These are phyloP conservation scores for Hypoxylon intermedium DNA, from an alignment of 495 filamentous ascomycete species.

Conservation along the genomic window DNA sequence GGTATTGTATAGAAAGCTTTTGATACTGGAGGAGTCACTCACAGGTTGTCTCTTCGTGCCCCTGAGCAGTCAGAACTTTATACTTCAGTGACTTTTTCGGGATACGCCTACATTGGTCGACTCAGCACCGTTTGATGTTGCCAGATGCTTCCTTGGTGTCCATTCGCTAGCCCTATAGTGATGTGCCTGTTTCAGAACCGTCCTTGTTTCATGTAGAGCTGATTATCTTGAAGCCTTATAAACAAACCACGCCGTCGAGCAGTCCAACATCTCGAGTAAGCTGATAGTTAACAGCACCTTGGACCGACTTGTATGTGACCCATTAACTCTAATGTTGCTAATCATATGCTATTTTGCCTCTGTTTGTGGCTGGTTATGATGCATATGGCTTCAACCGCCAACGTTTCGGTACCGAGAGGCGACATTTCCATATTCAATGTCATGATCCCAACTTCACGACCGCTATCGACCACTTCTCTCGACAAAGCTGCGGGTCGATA, in stretches of 20 bases:
- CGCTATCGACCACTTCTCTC: no score
- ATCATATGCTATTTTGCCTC: conserved; percentile 8
- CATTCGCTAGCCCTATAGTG: no score
- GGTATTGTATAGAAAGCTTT: no score
- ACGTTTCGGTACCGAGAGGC: neutral
- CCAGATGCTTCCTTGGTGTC: no score
- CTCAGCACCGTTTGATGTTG: no score
- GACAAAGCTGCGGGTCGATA: neutral
- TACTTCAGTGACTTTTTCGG: no score
- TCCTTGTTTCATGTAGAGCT: neutral
- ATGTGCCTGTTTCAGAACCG: no score
- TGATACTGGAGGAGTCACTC: no score
- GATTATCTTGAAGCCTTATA: neutral
- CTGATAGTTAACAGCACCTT: neutral
- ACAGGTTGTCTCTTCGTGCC: no score
- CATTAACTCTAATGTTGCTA: conserved; percentile 25
- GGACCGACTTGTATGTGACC: neutral
- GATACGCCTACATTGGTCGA: no score
- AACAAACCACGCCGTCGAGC: neutral
- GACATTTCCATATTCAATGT: neutral
- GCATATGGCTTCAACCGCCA: neutral
- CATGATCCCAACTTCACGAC: neutral
- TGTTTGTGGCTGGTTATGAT: neutral
- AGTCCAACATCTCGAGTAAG: neutral
- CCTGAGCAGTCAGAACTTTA: no score